A percentile compares a stretch with the other conserved stretches of the same genome.
Evolutionary conservation across 1,139 yeast species (phyloP).

Genomic region (Debaryomycetaceae sp.): DNA sequence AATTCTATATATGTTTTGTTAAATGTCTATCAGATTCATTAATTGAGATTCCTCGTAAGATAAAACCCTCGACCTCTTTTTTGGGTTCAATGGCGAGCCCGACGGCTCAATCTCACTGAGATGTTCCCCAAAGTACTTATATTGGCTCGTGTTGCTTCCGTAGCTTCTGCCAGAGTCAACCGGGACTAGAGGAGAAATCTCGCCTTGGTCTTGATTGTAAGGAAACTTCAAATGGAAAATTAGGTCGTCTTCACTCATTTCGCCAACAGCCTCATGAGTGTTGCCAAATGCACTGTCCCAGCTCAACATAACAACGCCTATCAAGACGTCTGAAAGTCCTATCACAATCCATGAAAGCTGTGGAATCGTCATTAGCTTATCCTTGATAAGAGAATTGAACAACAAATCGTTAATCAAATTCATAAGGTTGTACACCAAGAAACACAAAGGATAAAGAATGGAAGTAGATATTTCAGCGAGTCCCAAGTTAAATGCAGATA

Average conservation of each 20-base stretch:
- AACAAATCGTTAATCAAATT: conserved; percentile 72
- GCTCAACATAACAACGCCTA: conserved; percentile 42
- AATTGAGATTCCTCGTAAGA: conserved; percentile 21
- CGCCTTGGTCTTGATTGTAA: conserved; percentile 12
- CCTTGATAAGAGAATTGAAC: conserved; percentile 35
- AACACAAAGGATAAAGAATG: conserved; percentile 78
- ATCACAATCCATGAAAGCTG: conserved; percentile 35
- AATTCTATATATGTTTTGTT: not conserved
- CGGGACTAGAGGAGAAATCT: not conserved
- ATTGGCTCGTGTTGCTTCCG: conserved; percentile 1
- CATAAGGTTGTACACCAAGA: conserved; percentile 74
- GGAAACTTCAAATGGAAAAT: conserved; percentile 21
- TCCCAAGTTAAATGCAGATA: conserved; percentile 73
- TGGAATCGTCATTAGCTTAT: conserved; percentile 24
- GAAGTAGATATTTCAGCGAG: conserved; percentile 72
- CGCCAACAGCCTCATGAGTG: not conserved
- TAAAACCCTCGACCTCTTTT: conserved; percentile 2
- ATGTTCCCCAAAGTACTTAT: not conserved
- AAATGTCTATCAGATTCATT: conserved; percentile 12
- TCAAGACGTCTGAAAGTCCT: conserved; percentile 37
- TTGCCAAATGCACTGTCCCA: conserved; percentile 41
- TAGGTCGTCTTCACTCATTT: conserved; percentile 12
- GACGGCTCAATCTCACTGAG: not conserved
- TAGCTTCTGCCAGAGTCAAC: conserved; percentile 1
- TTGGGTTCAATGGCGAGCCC: not conserved